Conservation (phyloP, 371 early-diverging fungal genomes). For the Blakeslea trispora region DNA sequence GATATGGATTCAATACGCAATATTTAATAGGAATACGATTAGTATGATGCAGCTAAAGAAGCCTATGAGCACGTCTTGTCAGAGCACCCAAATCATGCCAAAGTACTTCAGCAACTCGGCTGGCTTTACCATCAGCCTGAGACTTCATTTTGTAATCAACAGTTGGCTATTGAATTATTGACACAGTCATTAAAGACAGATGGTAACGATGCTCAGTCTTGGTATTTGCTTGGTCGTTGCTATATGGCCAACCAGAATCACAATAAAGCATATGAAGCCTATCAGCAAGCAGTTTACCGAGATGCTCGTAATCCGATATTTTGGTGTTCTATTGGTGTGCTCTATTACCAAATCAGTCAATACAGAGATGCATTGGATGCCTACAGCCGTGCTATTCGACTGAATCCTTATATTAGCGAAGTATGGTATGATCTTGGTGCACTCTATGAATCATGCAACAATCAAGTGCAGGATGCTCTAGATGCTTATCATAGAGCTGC, state of each 20-base stretch:
- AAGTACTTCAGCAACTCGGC: slow-evolving; percentile 92
- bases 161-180: slow-evolving; percentile 79
- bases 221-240: slow-evolving; percentile 94
- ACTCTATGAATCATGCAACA: slow-evolving; percentile 95
- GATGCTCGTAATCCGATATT: slow-evolving; percentile 92
- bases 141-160: slow-evolving; percentile 76
- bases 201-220: slow-evolving; percentile 85
- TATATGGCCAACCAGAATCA: slow-evolving; percentile 93
- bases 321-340: slow-evolving; percentile 97
- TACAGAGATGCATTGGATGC: slow-evolving; percentile 95
- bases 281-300: slow-evolving; percentile 94
- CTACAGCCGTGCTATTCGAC: slow-evolving; percentile 88
- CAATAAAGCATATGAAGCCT: slow-evolving; percentile 93
- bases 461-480: slow-evolving; percentile 91
- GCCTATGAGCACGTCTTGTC: slow-evolving; percentile 87
- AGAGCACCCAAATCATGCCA: slow-evolving; percentile 89
- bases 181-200: slow-evolving; percentile 82
- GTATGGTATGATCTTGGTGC: slow-evolving; percentile 96
- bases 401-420: slow-evolving; percentile 91
- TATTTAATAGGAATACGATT: too few relatives aligned
- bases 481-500: slow-evolving; percentile 93
- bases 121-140: slow-evolving; percentile 88
- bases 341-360: slow-evolving; percentile 94
- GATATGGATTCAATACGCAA: too few relatives aligned
- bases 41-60: slow-evolving; percentile 78